Evolutionary conservation across 192 early-diverging fungal species (phyloP).

Genomic region (Endogone sp.): DNA sequence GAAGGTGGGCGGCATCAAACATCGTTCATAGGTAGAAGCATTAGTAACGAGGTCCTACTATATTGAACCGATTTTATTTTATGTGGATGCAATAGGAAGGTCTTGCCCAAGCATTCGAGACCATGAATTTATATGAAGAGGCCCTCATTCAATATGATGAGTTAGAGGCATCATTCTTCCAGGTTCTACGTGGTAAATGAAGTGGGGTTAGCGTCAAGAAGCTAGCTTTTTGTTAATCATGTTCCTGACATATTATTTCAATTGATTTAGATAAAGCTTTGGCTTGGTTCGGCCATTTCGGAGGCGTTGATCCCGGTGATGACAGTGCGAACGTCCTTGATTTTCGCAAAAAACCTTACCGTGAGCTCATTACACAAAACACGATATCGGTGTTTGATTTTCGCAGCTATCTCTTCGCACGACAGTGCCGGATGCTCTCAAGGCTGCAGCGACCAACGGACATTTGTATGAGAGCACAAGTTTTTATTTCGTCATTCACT

Average conservation of each 20-base stretch:
- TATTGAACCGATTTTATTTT: background rate
- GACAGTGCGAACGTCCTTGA: slow-evolving; percentile 84
- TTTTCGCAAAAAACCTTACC: slow-evolving; percentile 73
- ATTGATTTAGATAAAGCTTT: slow-evolving; percentile 59
- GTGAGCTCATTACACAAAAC: slow-evolving; percentile 87
- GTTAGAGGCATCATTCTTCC: slow-evolving; percentile 91
- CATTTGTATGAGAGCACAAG: slow-evolving; percentile 63
- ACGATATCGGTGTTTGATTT: slow-evolving; percentile 94
- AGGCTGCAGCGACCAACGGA: slow-evolving; percentile 61
- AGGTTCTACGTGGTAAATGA: slow-evolving; percentile 79
- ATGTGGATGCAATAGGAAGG: slow-evolving; percentile 56
- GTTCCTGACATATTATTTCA: background rate
- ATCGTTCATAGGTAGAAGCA: too few species aligned
- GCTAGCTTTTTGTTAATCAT: too few species aligned
- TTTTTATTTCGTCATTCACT: slow-evolving; percentile 72
- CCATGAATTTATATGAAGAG: slow-evolving; percentile 83
- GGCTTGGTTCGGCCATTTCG: slow-evolving; percentile 95
- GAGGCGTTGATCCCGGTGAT: slow-evolving; percentile 80
- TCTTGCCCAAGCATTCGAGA: slow-evolving; percentile 80
- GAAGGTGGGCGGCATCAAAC: slow-evolving; percentile 50
- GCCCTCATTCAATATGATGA: slow-evolving; percentile 96
- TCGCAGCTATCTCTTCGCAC: slow-evolving; percentile 89
- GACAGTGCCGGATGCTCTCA: slow-evolving; percentile 81
- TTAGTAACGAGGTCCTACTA: background rate
- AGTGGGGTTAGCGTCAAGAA: too few species aligned